Evolutionary conservation across 1,284 basidiomycete genomes (phyloP), one percentile per base, ranked within the genome.

Genomic region (Leccinum solheimii): DNA sequence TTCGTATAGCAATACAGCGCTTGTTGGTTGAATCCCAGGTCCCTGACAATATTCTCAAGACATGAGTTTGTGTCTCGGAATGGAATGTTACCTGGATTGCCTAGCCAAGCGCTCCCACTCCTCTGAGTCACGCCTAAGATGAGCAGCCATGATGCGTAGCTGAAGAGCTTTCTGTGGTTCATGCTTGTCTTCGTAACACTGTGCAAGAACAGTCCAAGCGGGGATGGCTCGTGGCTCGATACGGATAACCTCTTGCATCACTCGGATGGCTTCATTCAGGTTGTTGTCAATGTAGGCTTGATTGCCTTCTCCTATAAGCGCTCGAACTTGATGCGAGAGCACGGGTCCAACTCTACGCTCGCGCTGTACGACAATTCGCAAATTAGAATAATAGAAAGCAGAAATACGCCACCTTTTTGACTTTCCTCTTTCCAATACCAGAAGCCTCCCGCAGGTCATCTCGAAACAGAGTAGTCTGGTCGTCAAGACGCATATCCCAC

Each of bases 1-100:
- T 98, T 96, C 0, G 90, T 83, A 69, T 92, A 92, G 72, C 97
- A 98, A 73, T 98, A 98, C 30, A 97, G 77, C 0, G 95, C 92
- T 76, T 98, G 95, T 59, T 94, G 88, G 51, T 85, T 82, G 62
- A 87, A 86, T 3, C 88, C 91, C 30, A 87, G 75, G 7, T 86
- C 84, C 65, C 92, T 91, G 48, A 66, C 30, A 11, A 43, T 9
- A 6, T 13, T 58, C 87, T 88, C 55, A 97, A 80, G 95, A 87
- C 8, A 3, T 36, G 14, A 11, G 1, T 16, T 19, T 5, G 10
- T 11, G 9, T 11, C 40, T 51, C 9, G 11, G 34, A 38, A 36
- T 9, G 40, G 13, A 16, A 49, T 23, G 64, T 48, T 64, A 93
- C 92, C 83, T 85, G 8, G 91, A 94, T 72, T 90, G 82, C 58